Base-by-base conservation (phyloP, 768 basidiomycete genomes). In the Kwoniella shandongensis region DNA sequence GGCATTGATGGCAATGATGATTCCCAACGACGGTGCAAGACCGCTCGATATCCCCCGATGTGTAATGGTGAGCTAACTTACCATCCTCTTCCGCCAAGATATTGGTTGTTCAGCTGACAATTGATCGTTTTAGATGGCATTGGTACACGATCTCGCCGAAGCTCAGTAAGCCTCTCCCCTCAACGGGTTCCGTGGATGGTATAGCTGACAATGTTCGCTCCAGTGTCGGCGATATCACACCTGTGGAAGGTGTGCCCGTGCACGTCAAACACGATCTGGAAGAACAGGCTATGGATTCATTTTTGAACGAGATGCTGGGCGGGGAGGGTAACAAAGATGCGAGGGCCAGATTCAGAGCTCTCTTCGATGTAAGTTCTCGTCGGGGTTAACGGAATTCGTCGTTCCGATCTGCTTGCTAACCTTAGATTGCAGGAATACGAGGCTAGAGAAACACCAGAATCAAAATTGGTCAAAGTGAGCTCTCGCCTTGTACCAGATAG, bases 71-170 rank as follows among this genome's bases (percentile, higher is more conserved):
- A 35, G 62, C 25, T 36, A 26, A 5, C 12, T 48, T 46, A 18
- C 36, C 8, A 23, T 51, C 18, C 45, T 22, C 7, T 23, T 22
- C 48, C 15, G 50, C 35, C 20, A n/a, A 46, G 6, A 26, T 26
- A 25, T 18, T 13, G 10, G 10, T 35, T 38, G 18, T 3, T 6
- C 12, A 26, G 23, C 7, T 30, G 7, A 26, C 45, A 88, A 6
- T 13, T 6, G 86, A 81, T 89, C 88, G 57, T 86, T 89, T 13
- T 86, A 92, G 88, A 86, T 97, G 83, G 85, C 85, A 18, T 64
- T 94, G 32, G 89, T 96, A 13, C 94, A 99, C 70, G 94, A 99
- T 77, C 83, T 99, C 13, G 93, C 93, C 5, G 94, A 99, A 76
- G 94, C 94, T 0, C 91, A 81, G 89, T 86, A 46, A 64, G 61